Evolutionary conservation across 1,139 yeast species (phyloP).

Genomic region (Saccharomyces pastorianus): DNA sequence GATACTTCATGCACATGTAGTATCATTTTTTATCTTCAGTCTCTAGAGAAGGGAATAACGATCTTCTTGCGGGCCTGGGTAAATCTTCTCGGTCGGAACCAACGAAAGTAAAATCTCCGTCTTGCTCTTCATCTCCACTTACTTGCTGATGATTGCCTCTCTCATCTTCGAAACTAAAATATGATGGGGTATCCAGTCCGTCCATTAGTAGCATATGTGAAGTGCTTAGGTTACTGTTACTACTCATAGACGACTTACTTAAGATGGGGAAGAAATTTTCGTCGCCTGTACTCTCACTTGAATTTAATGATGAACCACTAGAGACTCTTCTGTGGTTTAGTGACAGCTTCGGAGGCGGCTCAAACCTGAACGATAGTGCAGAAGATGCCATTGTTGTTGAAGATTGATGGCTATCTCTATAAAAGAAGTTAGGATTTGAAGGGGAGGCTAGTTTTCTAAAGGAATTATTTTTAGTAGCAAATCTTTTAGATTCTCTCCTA

Average conservation of each 20-base stretch:
- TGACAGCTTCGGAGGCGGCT: slow-evolving; percentile 26
- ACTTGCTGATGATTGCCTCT: slow-evolving; percentile 10
- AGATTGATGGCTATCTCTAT: neutral
- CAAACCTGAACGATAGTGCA: slow-evolving; percentile 13
- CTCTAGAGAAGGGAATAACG: slow-evolving; percentile 9
- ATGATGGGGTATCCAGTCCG: slow-evolving; percentile 13
- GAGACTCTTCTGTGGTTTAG: slow-evolving; percentile 1
- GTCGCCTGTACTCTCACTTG: slow-evolving; percentile 1
- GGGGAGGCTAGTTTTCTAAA: neutral
- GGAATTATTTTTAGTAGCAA: slow-evolving; percentile 33
- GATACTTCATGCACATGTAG: neutral
- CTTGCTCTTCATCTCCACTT: slow-evolving; percentile 9
- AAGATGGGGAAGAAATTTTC: slow-evolving; percentile 10
- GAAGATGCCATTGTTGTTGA: slow-evolving; percentile 5
- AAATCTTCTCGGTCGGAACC: neutral
- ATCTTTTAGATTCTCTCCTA: slow-evolving; percentile 49
- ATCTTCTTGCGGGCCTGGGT: slow-evolving; percentile 9
- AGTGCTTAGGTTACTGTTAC: slow-evolving; percentile 11
- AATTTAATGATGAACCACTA: slow-evolving; percentile 11
- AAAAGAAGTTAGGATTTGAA: neutral
- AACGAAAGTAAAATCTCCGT: neutral
- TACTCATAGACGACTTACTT: slow-evolving; percentile 6
- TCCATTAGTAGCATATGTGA: slow-evolving; percentile 15
- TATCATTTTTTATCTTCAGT: neutral
- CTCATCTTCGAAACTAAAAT: slow-evolving; percentile 17